These are phyloP conservation scores for Rachicladosporium sp. DNA, from an alignment of 2,329 filamentous ascomycete genomes.

Conservation along the genomic window DNA sequence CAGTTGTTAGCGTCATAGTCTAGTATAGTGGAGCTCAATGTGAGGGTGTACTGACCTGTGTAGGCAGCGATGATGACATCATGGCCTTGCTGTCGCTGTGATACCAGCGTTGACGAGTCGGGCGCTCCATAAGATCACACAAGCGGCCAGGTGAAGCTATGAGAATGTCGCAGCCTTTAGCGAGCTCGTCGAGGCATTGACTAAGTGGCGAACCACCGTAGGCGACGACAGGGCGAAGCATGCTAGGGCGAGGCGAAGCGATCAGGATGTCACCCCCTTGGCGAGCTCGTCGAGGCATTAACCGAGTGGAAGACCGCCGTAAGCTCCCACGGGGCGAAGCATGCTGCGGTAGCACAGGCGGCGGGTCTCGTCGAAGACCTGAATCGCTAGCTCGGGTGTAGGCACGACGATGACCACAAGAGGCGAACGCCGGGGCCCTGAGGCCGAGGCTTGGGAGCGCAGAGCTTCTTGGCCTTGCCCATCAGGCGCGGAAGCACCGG, in stretches of 20 bases:
- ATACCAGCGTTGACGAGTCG: too few species aligned
- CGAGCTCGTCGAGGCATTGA: conserved; percentile 60
- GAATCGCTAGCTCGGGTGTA: conserved; percentile 78
- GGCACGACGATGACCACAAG: conserved; percentile 76
- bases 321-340: too few species aligned
- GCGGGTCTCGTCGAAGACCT: too few species aligned
- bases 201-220: conserved; percentile 69
- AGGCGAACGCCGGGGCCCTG: conserved; percentile 43
- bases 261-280: too few species aligned
- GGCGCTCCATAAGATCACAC: conserved; percentile 74
- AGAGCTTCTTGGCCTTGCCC: conserved; percentile 86
- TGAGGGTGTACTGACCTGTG: conserved; percentile 68
- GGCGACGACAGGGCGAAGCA: conserved; percentile 79
- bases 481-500: conserved; percentile 83
- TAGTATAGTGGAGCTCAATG: too few species aligned
- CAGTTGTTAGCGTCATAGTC: too few species aligned
- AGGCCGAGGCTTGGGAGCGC: conserved; percentile 60
- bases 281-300: too few species aligned
- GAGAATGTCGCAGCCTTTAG: conserved; percentile 77
- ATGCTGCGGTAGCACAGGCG: conserved; percentile 85
- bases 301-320: too few species aligned
- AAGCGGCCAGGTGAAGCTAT: conserved; percentile 82
- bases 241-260: too few species aligned
- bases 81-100: too few species aligned
- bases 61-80: conserved; percentile 86